Evolutionary conservation across 176 grass and related monocot genomes (phyloP).

Genomic region (Aegilops longissima): DNA sequence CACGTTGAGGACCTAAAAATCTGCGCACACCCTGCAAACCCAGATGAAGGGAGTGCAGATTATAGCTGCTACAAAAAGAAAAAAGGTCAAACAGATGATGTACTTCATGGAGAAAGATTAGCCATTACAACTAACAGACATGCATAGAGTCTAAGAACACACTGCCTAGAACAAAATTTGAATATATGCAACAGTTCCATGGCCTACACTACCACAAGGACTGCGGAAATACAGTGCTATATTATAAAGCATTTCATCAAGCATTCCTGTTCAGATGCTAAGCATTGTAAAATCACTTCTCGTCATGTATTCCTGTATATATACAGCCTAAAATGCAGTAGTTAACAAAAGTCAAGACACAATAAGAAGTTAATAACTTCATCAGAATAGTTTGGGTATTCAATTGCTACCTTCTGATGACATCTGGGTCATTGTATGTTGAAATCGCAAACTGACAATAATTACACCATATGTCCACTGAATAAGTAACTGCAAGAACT

Average conservation of each 20-base stretch:
- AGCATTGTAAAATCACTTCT: slow-evolving; percentile 23
- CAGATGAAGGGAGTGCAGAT: neutral
- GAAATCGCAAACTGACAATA: slow-evolving; percentile 89
- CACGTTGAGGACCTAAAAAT: too few species aligned
- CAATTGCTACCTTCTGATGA: slow-evolving; percentile 73
- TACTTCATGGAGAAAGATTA: neutral
- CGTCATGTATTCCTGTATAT: slow-evolving; percentile 29
- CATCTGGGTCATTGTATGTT: slow-evolving; percentile 92
- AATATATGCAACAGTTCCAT: neutral
- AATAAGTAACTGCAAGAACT: slow-evolving; percentile 97
- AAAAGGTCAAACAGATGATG: slow-evolving; percentile 12
- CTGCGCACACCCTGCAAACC: too few species aligned
- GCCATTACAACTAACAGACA: neutral
- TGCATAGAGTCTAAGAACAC: neutral
- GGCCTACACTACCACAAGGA: neutral
- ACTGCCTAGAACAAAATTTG: neutral
- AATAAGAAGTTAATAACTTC: neutral
- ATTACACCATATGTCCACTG: slow-evolving; percentile 97
- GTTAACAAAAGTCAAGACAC: slow-evolving; percentile 27
- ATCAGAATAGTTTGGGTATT: neutral
- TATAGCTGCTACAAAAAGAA: neutral
- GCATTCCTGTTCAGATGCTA: neutral
- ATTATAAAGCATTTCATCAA: neutral
- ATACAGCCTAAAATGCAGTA: neutral
- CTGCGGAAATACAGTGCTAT: neutral